Conservation (phyloP, 331 rosid genomes). For the Prunus yedoensis region DNA sequence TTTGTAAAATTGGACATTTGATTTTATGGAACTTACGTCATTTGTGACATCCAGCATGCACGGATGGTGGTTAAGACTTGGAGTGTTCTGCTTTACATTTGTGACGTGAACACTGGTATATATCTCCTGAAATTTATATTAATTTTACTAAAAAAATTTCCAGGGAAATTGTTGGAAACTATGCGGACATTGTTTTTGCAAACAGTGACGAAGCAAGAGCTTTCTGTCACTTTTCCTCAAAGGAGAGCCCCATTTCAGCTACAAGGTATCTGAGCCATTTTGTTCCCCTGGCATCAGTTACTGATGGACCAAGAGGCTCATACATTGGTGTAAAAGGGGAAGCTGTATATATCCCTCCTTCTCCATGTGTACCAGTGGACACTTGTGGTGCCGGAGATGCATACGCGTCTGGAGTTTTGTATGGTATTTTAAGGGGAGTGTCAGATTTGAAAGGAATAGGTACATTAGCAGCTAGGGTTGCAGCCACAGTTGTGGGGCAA, state of each 20-base stretch:
- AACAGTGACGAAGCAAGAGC: constrained; percentile 87
- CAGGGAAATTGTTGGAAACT: constrained; percentile 84
- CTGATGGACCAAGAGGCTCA: constrained; percentile 83
- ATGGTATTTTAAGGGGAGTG: constrained; percentile 62
- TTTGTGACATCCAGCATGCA: background rate
- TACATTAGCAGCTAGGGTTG: constrained; percentile 72
- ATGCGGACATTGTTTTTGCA: constrained; percentile 77
- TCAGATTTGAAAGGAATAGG: constrained; percentile 83
- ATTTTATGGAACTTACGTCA: background rate
- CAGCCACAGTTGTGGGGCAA: constrained; percentile 90
- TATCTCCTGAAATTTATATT: background rate
- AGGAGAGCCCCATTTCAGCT: constrained; percentile 60
- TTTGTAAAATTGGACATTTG: background rate
- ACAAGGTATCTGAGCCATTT: constrained; percentile 85
- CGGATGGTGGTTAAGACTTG: background rate
- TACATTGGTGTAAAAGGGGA: constrained; percentile 87
- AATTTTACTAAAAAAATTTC: constrained; percentile 11
- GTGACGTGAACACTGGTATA: background rate
- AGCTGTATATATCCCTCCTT: constrained; percentile 83
- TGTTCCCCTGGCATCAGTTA: constrained; percentile 81
- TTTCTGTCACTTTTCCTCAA: constrained; percentile 63
- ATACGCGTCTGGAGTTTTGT: constrained; percentile 81
- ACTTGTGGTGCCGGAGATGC: constrained; percentile 99
- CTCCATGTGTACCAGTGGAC: constrained; percentile 83
- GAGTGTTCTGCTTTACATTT: background rate